Evolutionary conservation across 768 basidiomycete species (phyloP).

Genomic region (Rhodotorula babjevae): DNA sequence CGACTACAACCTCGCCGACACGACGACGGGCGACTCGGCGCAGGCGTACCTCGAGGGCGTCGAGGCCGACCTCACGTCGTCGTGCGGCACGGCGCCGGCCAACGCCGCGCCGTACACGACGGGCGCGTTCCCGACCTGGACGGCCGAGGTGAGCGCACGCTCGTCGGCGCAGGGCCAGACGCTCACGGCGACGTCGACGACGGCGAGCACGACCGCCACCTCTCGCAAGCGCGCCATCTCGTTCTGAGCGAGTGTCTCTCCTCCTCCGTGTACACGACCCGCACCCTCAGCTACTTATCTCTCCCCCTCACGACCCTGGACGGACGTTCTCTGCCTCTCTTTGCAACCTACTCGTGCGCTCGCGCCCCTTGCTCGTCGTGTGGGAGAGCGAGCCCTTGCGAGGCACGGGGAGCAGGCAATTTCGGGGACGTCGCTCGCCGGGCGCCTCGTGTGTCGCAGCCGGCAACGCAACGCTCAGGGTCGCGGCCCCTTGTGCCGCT

Average conservation of each 20-base stretch:
- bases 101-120: conserved; percentile 26
- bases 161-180: conserved; percentile 10
- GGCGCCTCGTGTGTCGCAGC: too few species aligned
- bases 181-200: conserved; percentile 20
- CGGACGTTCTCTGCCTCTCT: too few species aligned
- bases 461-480: too few species aligned
- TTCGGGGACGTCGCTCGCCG: too few species aligned
- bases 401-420: too few species aligned
- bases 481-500: too few species aligned
- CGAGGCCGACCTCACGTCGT: neutral
- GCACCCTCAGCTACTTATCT: too few species aligned
- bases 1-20: conserved; percentile 16
- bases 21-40: conserved; percentile 13
- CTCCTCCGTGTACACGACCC: too few species aligned
- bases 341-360: too few species aligned
- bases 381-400: too few species aligned
- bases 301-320: too few species aligned
- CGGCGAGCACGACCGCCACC: conserved; percentile 10
- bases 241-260: neutral
- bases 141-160: conserved; percentile 14
- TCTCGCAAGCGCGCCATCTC: conserved; percentile 1
- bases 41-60: conserved; percentile 14
- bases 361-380: too few species aligned
- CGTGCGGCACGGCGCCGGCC: conserved; percentile 21
- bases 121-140: conserved; percentile 14